Base-by-base conservation (phyloP, 768 basidiomycete species). In the Psilocybe cubensis region DNA sequence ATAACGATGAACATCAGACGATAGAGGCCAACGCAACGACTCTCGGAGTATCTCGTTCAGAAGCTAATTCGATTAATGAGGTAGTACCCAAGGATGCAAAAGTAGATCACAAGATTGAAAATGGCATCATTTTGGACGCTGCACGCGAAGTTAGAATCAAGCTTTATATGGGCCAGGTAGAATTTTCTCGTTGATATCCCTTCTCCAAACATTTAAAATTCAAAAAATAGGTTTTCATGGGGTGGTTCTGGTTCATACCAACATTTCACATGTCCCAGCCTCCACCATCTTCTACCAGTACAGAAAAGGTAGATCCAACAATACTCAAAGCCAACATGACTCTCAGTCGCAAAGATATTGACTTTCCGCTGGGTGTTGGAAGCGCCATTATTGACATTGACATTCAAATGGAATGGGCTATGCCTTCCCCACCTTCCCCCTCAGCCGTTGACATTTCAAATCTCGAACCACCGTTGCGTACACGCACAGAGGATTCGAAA, bases 201-300 rank as follows among this genome's bases (percentile, higher is more conserved):
- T 10, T 9, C 18, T 48, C 14, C 10, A 18, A 17, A 31, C 7
- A 40, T 11, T 18, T 54, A 42, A 33, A 20, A 46, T 28, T 23
- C 23, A 66, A 17, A 46, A 8, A 1, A 20, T 38, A 92, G 81
- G 79, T 93, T 0, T 85, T 88, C 63, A 84, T 95, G 69, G 87
- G 89, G 28, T 95, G 93, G 93, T 68, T 87, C 48, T 94, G 93
- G 93, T 80, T 94, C 66, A 84, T 95, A 57, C 93, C 93, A 0
- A 78, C 85, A 0, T 94, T 94, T 74, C 91, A 94, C 66, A 83
- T 93, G 76, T 76, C 83, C 1, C 79, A 83, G 42, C 76, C 81
- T 33, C 75, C 78, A 3, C 66, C 65, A n/a, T 31, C n/a, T 25
- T 46, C 57, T 1, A 29, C 53, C 9, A 29, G 5, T 51, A 68